Percentiles rank a stretch among this genome's conserved stretches.
Evolutionary conservation across 345 rosid genomes (phyloP).

Genomic region (Citrus trifoliata): DNA sequence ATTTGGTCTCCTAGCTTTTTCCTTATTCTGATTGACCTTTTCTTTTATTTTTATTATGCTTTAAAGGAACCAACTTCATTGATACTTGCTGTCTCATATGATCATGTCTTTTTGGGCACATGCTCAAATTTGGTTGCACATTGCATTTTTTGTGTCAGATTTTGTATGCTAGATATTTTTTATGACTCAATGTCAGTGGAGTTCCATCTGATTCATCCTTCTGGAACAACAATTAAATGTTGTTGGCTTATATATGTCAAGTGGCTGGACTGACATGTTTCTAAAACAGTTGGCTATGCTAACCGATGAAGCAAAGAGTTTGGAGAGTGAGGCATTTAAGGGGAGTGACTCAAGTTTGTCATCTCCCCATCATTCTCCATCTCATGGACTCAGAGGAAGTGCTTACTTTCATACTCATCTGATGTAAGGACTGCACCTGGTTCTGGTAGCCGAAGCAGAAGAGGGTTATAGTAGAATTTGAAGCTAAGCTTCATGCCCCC

Average conservation of each 20-base stretch:
- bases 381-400: slow-evolving; percentile 33
- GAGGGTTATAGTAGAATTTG: slow-evolving; percentile 30
- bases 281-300: slow-evolving; percentile 57
- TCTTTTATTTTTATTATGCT: not conserved
- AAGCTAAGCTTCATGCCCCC: not conserved
- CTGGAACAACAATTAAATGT: not conserved
- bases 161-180: not conserved
- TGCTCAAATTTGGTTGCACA: not conserved
- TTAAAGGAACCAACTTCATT: not conserved
- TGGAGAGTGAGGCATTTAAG: slow-evolving; percentile 52
- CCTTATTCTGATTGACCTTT: not conserved
- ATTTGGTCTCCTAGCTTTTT: not conserved
- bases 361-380: slow-evolving; percentile 29
- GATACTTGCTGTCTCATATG: not conserved
- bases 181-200: not conserved
- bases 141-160: not conserved
- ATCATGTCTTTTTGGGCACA: not conserved
- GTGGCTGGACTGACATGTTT: slow-evolving; percentile 5
- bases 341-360: slow-evolving; percentile 38
- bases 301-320: slow-evolving; percentile 53
- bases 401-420: slow-evolving; percentile 25
- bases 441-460: slow-evolving; percentile 53
- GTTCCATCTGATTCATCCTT: not conserved
- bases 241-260: not conserved
- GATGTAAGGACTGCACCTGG: slow-evolving; percentile 36